Conservation (phyloP, 441 rosid species). For the Flueggea neowawraea region DNA sequence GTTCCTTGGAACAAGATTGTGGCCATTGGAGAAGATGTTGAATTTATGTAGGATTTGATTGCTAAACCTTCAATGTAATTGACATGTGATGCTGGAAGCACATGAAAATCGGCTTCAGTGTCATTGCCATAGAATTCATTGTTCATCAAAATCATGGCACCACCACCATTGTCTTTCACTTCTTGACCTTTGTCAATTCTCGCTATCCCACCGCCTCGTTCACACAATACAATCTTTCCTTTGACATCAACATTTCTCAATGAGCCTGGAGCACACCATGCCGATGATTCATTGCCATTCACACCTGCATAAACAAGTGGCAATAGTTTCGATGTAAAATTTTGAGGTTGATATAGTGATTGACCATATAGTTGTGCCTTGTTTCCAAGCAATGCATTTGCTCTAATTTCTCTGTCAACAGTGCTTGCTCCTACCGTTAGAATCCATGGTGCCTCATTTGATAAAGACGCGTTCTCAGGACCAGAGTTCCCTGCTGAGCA, state of each 20-base stretch:
- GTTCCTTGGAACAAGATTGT: conserved; percentile 23
- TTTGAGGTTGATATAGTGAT: conserved; percentile 21
- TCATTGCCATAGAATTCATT: conserved; percentile 9
- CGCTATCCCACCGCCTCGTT: conserved; percentile 13
- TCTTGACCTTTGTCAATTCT: conserved; percentile 20
- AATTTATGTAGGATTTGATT: conserved; percentile 23
- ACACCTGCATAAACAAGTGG: conserved; percentile 22
- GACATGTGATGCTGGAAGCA: conserved; percentile 26
- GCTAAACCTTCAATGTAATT: conserved; percentile 7
- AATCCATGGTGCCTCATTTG: conserved; percentile 70
- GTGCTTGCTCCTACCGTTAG: conserved; percentile 63
- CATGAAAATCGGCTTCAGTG: conserved; percentile 18
- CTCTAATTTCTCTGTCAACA: conserved; percentile 36
- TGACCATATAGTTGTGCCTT: conserved; percentile 21
- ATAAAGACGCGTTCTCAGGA: conserved; percentile 41
- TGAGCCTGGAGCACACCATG: conserved; percentile 16
- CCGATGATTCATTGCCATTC: conserved; percentile 12
- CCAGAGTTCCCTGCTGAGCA: conserved; percentile 73
- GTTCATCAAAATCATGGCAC: conserved; percentile 26
- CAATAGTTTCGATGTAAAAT: conserved; percentile 2
- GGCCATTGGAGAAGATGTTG: conserved; percentile 15
- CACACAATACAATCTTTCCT: conserved; percentile 25
- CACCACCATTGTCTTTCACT: conserved; percentile 26
- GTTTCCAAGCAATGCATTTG: conserved; percentile 21
- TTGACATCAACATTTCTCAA: conserved; percentile 13